Percentiles rank a stretch among this genome's conserved stretches.
Evolutionary conservation across 2,329 filamentous ascomycete species (phyloP).

Genomic region (Colletotrichum higginsianum): DNA sequence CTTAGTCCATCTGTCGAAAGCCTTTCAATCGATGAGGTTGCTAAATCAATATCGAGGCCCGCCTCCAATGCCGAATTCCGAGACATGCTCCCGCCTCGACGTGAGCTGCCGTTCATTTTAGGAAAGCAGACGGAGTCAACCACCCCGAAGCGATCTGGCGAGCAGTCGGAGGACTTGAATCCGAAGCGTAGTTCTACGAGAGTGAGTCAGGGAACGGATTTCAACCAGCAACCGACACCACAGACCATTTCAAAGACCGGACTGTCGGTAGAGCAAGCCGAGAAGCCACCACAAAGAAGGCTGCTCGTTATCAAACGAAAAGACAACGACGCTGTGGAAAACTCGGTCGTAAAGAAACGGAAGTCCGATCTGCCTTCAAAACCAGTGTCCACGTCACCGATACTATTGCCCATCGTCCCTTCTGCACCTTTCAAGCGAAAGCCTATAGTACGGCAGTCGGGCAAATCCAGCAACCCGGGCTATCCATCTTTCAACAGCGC

Average conservation of each 20-base stretch:
- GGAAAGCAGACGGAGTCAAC: background rate
- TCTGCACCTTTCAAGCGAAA: background rate
- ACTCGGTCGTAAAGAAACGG: constrained; percentile 6
- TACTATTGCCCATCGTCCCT: background rate
- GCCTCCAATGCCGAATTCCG: background rate
- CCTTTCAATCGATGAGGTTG: background rate
- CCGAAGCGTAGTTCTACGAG: background rate
- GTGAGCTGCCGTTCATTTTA: constrained; percentile 11
- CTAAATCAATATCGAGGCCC: background rate
- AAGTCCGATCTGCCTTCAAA: background rate
- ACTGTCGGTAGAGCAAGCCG: background rate
- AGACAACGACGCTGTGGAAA: background rate
- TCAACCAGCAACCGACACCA: background rate
- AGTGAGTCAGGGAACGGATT: background rate
- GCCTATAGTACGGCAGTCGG: background rate
- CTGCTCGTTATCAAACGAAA: background rate
- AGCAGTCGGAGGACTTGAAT: background rate
- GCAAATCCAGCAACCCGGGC: background rate
- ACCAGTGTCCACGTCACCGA: background rate
- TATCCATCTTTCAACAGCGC: too few species aligned
- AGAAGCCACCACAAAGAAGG: background rate
- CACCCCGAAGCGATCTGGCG: background rate
- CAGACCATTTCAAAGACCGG: background rate
- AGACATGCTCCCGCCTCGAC: constrained; percentile 20
- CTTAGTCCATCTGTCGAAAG: background rate